phyloP scores from a whole-genome alignment of 208 protist genomes.

The Naegleria fowleri region DNA sequence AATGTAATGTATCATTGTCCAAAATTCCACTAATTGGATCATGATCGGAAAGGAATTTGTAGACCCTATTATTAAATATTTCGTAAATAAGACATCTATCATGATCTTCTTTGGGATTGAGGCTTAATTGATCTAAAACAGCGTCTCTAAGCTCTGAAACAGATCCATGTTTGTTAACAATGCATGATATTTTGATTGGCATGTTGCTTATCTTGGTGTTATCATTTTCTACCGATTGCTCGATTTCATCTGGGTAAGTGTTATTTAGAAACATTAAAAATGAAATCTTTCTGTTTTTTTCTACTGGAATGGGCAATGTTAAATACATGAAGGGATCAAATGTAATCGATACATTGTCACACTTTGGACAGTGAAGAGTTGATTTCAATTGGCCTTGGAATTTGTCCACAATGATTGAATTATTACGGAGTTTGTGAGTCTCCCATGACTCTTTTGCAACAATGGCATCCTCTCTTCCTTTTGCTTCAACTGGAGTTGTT shows the following conservation, averaged over 20 bases:
- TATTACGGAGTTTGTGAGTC: conserved; percentile 71
- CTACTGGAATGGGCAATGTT: conserved; percentile 52
- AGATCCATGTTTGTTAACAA: not conserved
- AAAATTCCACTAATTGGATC: not conserved
- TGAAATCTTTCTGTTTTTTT: conserved; percentile 21
- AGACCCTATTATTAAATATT: not conserved
- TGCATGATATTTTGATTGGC: not conserved
- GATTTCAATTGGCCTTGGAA: conserved; percentile 64
- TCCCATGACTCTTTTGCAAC: conserved; percentile 66
- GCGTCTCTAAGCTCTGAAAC: not conserved
- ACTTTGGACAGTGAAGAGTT: conserved; percentile 43
- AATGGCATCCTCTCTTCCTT: conserved; percentile 56
- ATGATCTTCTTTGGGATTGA: not conserved
- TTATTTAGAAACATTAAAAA: not conserved
- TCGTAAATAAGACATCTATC: not conserved
- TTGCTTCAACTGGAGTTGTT: conserved; percentile 60
- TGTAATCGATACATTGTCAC: conserved; percentile 45
- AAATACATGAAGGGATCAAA: conserved; percentile 78
- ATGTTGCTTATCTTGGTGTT: not conserved
- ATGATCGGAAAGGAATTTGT: not conserved
- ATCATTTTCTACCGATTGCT: not conserved
- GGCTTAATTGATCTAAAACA: not conserved
- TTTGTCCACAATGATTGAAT: conserved; percentile 78
- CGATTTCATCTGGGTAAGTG: not conserved
- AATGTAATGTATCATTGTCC: not conserved